A percentile compares a stretch with the other conserved stretches of the same genome.
These are phyloP conservation scores for Penicillium expansum DNA, from an alignment of 2,329 filamentous ascomycete species.

Conservation along the genomic window DNA sequence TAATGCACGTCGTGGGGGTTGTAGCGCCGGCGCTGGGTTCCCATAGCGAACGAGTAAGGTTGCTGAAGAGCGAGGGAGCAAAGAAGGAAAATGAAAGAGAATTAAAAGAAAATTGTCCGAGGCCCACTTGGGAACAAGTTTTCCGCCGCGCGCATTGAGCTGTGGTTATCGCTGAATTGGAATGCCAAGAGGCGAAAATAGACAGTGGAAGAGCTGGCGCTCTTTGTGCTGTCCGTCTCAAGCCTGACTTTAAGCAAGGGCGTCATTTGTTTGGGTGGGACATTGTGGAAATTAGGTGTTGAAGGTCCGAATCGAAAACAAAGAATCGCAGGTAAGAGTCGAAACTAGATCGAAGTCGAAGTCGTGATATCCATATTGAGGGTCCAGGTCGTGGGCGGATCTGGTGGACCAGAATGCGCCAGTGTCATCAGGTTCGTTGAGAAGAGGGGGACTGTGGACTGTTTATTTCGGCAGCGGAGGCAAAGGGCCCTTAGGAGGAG, in stretches of 20 bases:
- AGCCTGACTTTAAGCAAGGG: background rate
- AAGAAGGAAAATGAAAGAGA: background rate
- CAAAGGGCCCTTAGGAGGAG: constrained; percentile 41
- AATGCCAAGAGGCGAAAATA: constrained; percentile 1
- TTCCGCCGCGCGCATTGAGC: background rate
- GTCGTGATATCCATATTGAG: constrained; percentile 36
- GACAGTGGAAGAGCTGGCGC: background rate
- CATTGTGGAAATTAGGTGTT: constrained; percentile 13
- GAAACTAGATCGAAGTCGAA: constrained; percentile 27
- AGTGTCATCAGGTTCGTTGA: constrained; percentile 36
- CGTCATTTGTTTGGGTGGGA: background rate
- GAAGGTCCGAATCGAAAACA: constrained; percentile 18
- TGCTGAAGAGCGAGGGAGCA: constrained; percentile 5
- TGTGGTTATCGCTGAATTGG: background rate
- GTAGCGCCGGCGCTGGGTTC: constrained; percentile 20
- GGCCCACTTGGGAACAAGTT: background rate
- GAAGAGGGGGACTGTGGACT: constrained; percentile 11
- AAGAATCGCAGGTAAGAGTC: constrained; percentile 23
- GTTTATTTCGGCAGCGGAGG: constrained; percentile 41
- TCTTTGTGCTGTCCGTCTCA: constrained; percentile 4
- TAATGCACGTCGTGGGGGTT: constrained; percentile 12
- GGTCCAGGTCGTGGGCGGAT: constrained; percentile 25
- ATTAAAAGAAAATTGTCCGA: background rate
- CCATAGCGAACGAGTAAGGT: constrained; percentile 10
- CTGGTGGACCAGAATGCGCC: constrained; percentile 22